Evolutionary conservation across 805 yeast species (phyloP).

Genomic region (Wickerhamomyces hampshirensis): DNA sequence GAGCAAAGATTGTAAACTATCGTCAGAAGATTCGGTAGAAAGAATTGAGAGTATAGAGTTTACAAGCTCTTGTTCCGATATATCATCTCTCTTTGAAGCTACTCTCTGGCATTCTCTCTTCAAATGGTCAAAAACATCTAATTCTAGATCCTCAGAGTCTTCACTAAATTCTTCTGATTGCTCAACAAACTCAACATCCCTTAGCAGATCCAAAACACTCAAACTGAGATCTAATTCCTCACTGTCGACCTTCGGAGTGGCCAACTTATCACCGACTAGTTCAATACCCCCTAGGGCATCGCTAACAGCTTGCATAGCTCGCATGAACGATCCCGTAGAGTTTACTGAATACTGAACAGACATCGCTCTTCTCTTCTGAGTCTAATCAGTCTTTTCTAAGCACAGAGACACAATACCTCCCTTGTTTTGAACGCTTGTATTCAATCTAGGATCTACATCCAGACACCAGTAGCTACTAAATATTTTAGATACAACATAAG

Average conservation of each 20-base stretch:
- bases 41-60: slow-evolving; percentile 29
- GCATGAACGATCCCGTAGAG: slow-evolving; percentile 72
- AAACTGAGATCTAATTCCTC: slow-evolving; percentile 34
- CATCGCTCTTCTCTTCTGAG: too few relatives aligned
- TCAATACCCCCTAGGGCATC: slow-evolving; percentile 35
- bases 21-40: slow-evolving; percentile 39
- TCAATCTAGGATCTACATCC: too few relatives aligned
- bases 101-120: slow-evolving; percentile 27
- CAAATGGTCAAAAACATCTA: slow-evolving; percentile 15
- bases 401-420: too few relatives aligned
- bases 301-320: slow-evolving; percentile 72
- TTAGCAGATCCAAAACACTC: slow-evolving; percentile 29
- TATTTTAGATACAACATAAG: too few relatives aligned
- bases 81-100: slow-evolving; percentile 29
- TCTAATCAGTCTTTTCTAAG: background rate
- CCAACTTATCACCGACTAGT: slow-evolving; percentile 23
- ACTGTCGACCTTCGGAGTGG: slow-evolving; percentile 34
- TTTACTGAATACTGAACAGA: slow-evolving; percentile 47
- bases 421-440: too few relatives aligned
- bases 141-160: slow-evolving; percentile 12
- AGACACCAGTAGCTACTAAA: too few relatives aligned
- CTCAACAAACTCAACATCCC: slow-evolving; percentile 25
- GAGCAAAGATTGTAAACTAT: slow-evolving; percentile 62
- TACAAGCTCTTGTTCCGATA: slow-evolving; percentile 29
- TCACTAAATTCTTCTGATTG: slow-evolving; percentile 13